phyloP scores from a whole-genome alignment of 305 asterid genomes.

The Fraxinus platypoda region DNA sequence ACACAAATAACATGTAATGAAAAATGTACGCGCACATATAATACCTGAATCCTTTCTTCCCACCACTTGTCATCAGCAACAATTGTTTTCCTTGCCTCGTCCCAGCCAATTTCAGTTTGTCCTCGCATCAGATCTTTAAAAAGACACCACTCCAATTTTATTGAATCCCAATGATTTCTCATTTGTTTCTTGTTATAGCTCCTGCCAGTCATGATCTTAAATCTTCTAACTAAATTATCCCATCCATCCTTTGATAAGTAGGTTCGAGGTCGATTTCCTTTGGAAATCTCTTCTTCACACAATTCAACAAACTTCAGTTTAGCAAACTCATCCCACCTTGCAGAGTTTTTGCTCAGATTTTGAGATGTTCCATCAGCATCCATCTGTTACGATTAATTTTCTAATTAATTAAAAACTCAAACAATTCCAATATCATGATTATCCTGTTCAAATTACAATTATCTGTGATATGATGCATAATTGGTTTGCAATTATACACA shows the following conservation, averaged over 20 bases:
- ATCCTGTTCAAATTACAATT: background rate
- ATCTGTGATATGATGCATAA: background rate
- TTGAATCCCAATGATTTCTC: slow-evolving; percentile 8
- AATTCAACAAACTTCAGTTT: slow-evolving; percentile 2
- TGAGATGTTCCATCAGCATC: background rate
- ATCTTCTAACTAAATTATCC: background rate
- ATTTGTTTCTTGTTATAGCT: background rate
- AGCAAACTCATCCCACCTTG: slow-evolving; percentile 5
- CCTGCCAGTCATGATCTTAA: background rate
- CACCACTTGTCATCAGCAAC: slow-evolving; percentile 8
- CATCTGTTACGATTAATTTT: background rate
- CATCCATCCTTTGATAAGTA: background rate
- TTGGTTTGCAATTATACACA: background rate
- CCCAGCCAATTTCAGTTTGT: background rate
- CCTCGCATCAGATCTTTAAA: slow-evolving; percentile 5
- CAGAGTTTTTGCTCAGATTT: background rate
- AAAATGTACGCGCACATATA: background rate
- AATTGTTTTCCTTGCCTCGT: slow-evolving; percentile 1
- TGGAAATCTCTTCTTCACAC: background rate
- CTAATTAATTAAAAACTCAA: background rate
- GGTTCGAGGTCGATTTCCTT: background rate
- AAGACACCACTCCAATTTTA: slow-evolving; percentile 1
- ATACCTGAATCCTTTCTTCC: slow-evolving; percentile 12
- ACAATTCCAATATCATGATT: background rate
- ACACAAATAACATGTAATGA: background rate